A percentile compares a stretch with the other conserved stretches of the same genome.
These are phyloP conservation scores for Sindora glabra DNA, from an alignment of 306 rosid genomes.

Conservation along the genomic window DNA sequence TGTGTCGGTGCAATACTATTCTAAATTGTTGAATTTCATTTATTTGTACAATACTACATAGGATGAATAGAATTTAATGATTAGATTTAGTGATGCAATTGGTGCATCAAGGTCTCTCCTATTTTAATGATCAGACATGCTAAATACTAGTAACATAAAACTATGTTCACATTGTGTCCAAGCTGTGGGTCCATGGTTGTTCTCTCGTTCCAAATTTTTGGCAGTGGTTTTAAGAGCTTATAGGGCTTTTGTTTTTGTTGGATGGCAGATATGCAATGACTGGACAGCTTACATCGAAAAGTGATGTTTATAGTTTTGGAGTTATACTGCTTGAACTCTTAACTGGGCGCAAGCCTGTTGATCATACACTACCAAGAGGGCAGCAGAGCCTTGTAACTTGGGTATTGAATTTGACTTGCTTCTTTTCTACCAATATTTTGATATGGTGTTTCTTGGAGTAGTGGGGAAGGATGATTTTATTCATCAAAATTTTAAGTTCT, in stretches of 20 bases:
- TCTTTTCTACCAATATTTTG: conserved; percentile 3
- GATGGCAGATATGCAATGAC: conserved; percentile 78
- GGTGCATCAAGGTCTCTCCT: too few species aligned
- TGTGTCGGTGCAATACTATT: too few species aligned
- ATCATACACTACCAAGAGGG: conserved; percentile 74
- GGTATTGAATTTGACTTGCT: conserved; percentile 35
- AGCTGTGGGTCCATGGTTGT: too few species aligned
- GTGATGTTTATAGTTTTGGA: conserved; percentile 84
- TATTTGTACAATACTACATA: too few species aligned
- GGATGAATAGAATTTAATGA: too few species aligned
- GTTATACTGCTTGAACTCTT: conserved; percentile 68
- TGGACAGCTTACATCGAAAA: conserved; percentile 57
- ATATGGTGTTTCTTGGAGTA: too few species aligned
- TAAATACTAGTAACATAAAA: too few species aligned
- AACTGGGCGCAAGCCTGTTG: conserved; percentile 80
- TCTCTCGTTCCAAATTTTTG: too few species aligned
- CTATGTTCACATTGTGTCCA: too few species aligned
- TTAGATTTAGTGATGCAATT: too few species aligned
- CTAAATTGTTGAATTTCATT: too few species aligned
- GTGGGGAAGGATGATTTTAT: background rate
- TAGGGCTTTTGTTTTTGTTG: conserved; percentile 2
- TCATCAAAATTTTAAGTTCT: background rate
- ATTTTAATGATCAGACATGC: too few species aligned
- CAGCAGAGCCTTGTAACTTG: conserved; percentile 92
- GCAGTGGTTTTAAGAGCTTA: background rate